These are phyloP conservation scores for Cladophialophora immunda DNA, from an alignment of 2,329 filamentous ascomycete species.

Conservation along the genomic window DNA sequence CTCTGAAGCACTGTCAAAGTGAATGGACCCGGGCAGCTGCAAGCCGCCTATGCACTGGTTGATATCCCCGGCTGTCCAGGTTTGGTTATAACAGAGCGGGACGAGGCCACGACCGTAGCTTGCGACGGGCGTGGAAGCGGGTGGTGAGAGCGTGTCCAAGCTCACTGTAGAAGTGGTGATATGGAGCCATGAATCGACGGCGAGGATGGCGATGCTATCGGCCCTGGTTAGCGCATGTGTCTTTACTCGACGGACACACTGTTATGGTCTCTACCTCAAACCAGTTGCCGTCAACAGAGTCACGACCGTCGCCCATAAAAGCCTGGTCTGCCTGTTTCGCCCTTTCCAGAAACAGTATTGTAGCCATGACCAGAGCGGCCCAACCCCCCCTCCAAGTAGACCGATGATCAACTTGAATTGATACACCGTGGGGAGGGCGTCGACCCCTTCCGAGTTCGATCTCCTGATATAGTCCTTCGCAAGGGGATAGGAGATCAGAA, in stretches of 20 bases:
- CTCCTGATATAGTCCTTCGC: slow-evolving; percentile 28
- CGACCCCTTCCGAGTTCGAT: slow-evolving; percentile 6
- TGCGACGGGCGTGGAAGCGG: neutral
- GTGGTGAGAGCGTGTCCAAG: slow-evolving; percentile 8
- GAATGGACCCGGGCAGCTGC: slow-evolving; percentile 1
- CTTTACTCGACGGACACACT: neutral
- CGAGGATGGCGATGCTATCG: slow-evolving; percentile 34
- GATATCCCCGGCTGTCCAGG: neutral
- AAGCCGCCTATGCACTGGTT: slow-evolving; percentile 17
- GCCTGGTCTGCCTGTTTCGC: slow-evolving; percentile 2
- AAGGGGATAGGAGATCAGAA: slow-evolving; percentile 41
- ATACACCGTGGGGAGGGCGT: slow-evolving; percentile 16
- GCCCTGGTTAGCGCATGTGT: neutral
- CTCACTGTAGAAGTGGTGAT: slow-evolving; percentile 38
- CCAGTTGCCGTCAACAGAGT: neutral
- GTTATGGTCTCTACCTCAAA: slow-evolving; percentile 10
- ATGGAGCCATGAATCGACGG: slow-evolving; percentile 43
- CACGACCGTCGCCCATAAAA: neutral
- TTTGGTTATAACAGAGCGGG: slow-evolving; percentile 11
- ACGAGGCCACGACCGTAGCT: slow-evolving; percentile 10
- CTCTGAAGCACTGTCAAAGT: slow-evolving; percentile 14
- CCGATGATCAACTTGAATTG: slow-evolving; percentile 13
- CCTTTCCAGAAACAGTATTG: slow-evolving; percentile 11
- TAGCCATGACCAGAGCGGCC: slow-evolving; percentile 10
- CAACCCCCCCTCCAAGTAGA: slow-evolving; percentile 6